Evolutionary conservation across 805 yeast species (phyloP), one percentile per base, ranked within the genome.

Genomic region (Candida mattraensis): DNA sequence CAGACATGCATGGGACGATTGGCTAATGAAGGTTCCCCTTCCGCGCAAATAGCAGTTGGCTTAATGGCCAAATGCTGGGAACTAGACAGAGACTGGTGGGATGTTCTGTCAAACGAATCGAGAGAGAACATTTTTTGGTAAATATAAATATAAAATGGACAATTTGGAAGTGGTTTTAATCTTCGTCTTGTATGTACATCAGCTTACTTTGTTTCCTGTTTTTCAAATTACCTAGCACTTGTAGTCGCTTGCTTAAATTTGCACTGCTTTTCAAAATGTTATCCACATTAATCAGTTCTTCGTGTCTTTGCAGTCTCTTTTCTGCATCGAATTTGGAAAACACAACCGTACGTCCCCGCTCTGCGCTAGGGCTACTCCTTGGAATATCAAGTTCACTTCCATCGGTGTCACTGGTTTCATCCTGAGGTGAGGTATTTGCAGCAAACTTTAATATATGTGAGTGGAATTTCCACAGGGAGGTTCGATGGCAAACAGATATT

Each of bases 381-480:
- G 14, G 11, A 11, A 17, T 16, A 5, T 34, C 38, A 5, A 1
- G 2, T 8, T 28, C 33, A 18, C 24, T 28, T 6, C 24, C 39
- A 21, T 38, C 45, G n/a, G 14, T 32, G 16, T 30, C 37, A 11
- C 28, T 39, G 11, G 28, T 26, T 9, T 30, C 34, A 3, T 29
- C 35, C 4, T 24, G 31, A 44, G 30, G 23, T 37, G 15, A 18
- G 7, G 21, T 31, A 2, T 11, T 33, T 14, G 24, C 24, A n/a
- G 29, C 47, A 54, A 89, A 87, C 58, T 87, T 88, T 46, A 89
- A 68, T 39, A 89, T 74, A 50, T 77, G 74, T 44, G 82, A 76
- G 60, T 89, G 98, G 67, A 87, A 89, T 58, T 85, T 85, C 96
- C 96, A 89, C 44, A 89, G 66, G 5, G 94, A 86, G 3, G 95